phyloP scores from a whole-genome alignment of 2,329 filamentous ascomycete species.

The Blumeriella jaapii region DNA sequence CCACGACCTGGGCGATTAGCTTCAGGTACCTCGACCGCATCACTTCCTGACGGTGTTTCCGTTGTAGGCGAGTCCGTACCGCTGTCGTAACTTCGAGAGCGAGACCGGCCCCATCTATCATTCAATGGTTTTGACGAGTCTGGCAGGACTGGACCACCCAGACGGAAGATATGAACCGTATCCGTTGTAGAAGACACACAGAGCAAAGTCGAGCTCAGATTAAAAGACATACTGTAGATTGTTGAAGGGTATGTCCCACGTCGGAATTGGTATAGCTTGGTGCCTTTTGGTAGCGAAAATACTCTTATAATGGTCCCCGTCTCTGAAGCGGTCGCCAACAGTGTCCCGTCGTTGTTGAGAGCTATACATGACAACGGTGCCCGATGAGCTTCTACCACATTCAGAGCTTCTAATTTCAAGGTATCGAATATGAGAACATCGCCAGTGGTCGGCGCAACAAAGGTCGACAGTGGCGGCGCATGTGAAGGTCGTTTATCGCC shows the following conservation, averaged over 20 bases:
- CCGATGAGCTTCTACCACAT: conserved; percentile 89
- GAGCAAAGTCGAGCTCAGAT: conserved; percentile 81
- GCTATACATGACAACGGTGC: conserved; percentile 84
- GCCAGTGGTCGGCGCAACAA: conserved; percentile 74
- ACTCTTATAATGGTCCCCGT: conserved; percentile 96
- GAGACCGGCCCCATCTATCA: conserved; percentile 17
- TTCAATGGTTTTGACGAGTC: conserved; percentile 26
- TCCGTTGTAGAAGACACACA: conserved; percentile 95
- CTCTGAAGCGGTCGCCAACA: conserved; percentile 89
- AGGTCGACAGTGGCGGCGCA: conserved; percentile 68
- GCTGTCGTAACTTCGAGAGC: conserved; percentile 41
- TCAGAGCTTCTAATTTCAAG: conserved; percentile 78
- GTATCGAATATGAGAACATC: conserved; percentile 92
- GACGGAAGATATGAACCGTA: conserved; percentile 90
- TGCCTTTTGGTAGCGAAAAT: conserved; percentile 80
- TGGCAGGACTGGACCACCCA: conserved; percentile 38
- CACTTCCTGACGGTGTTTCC: conserved; percentile 23
- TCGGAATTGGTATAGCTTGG: conserved; percentile 93
- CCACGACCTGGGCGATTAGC: conserved; percentile 47
- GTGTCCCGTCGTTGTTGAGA: conserved; percentile 81
- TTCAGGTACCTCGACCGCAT: conserved; percentile 21
- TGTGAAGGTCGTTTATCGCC: conserved; percentile 57
- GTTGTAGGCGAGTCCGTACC: conserved; percentile 37
- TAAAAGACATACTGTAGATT: conserved; percentile 99
- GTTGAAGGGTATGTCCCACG: conserved; percentile 89